These are phyloP conservation scores for Digitaria exilis DNA, from an alignment of 202 grass and related monocot species.

Conservation along the genomic window DNA sequence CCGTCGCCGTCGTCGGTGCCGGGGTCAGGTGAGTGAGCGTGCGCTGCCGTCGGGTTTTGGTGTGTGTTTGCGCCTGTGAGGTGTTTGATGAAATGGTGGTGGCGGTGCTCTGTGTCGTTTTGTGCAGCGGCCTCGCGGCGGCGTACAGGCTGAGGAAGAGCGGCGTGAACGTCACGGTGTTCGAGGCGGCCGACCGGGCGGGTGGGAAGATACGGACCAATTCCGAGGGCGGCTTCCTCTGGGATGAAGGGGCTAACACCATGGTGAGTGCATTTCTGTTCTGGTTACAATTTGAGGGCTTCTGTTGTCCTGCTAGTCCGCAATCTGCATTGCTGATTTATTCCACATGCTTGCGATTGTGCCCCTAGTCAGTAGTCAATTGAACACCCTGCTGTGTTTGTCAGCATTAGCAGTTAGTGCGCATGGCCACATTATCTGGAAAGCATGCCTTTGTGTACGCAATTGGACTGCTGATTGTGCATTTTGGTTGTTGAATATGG, in stretches of 20 bases:
- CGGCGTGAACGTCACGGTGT: slow-evolving; percentile 82
- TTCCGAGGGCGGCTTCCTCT: slow-evolving; percentile 75
- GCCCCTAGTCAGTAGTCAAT: not conserved
- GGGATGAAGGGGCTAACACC: slow-evolving; percentile 99
- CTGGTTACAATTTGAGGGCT: not conserved
- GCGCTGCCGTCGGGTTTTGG: not conserved
- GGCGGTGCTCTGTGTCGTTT: slow-evolving; percentile 8
- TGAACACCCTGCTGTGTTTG: not conserved
- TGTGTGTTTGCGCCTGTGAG: not conserved
- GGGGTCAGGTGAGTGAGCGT: slow-evolving; percentile 60
- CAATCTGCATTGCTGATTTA: not conserved
- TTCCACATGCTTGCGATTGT: not conserved
- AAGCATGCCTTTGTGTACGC: not conserved
- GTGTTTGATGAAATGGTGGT: slow-evolving; percentile 33
- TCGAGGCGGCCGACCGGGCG: slow-evolving; percentile 70
- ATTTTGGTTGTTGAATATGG: not conserved
- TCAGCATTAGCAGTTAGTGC: not conserved
- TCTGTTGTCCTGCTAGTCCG: not conserved
- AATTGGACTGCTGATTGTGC: not conserved
- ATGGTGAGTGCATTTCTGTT: slow-evolving; percentile 64
- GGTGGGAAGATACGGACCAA: slow-evolving; percentile 91
- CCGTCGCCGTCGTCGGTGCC: slow-evolving; percentile 88
- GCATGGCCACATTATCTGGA: not conserved
- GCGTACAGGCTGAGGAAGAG: slow-evolving; percentile 80
- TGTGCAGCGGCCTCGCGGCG: slow-evolving; percentile 78